Base-by-base conservation (phyloP, 179 eudicot genomes). In the Dionaea muscipula region DNA sequence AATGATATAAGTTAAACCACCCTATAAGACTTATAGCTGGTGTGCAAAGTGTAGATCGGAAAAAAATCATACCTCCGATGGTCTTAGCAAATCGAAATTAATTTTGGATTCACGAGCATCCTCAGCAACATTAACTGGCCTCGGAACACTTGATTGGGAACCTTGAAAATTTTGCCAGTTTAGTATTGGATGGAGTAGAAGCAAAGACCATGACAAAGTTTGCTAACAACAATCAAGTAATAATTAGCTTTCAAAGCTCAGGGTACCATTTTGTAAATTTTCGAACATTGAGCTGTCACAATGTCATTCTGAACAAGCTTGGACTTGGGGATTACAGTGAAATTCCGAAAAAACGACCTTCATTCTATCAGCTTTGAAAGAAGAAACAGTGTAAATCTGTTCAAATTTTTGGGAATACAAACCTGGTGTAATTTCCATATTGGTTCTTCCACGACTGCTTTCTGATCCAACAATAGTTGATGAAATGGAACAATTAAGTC, bases 41-140 rank as follows among this genome's bases (percentile, higher is more conserved):
- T 26, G 22, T 20, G 9, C 51, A 18, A 46, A 8, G 26, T 21
- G 51, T 11, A 46, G n/a, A 46, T 1, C 10, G 20, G 12, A 18
- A 65, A 53, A 36, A 50, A 60, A 19, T 44, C 38, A 36, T 70
- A 78, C 81, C 81, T 61, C 60, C 33, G 65, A 22, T 44, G 70
- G 53, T 63, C 64, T 64, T 47, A 58, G 25, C 53, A 61, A 70
- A 57, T 68, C 76, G 55, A 70, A 37, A 31, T 47, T 62, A 49
- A 78, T 51, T 72, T 70, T 77, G 38, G 54, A 68, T 55, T 65
- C 80, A 65, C 63, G 72, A 53, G 40, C 59, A 65, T 62, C 68
- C 56, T 68, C 86, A 26, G 51, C 65, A 63, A 53, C 48, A 16
- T 63, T 59, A 50, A 50, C 55, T 33, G 69, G 72, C 40, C 75